A percentile compares a stretch with the other conserved stretches of the same genome.
These are phyloP conservation scores for Globisporangium barbulae DNA, from an alignment of 352 stramenopile species.

Conservation along the genomic window DNA sequence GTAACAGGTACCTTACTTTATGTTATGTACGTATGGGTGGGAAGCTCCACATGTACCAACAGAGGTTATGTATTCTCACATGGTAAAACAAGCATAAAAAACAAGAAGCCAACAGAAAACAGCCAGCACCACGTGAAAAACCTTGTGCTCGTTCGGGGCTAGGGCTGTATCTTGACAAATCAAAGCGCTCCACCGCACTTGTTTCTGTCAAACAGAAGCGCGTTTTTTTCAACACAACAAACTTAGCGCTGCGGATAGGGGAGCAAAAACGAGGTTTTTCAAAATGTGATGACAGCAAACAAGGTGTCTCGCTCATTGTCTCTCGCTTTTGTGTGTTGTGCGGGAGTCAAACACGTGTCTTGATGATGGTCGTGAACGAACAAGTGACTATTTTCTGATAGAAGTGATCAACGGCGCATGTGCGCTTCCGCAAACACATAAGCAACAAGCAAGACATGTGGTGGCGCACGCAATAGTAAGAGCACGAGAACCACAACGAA, in stretches of 20 bases:
- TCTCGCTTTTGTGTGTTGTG: not conserved
- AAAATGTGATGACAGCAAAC: not conserved
- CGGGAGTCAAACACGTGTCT: not conserved
- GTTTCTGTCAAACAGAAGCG: conserved; percentile 3
- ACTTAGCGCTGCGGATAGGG: conserved; percentile 2
- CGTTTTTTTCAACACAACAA: not conserved
- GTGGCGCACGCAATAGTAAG: not conserved
- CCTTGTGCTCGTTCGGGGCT: not conserved
- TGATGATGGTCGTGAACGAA: not conserved
- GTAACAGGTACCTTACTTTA: not conserved
- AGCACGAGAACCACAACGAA: not conserved
- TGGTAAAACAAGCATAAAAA: conserved; percentile 9
- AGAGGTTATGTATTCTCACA: not conserved
- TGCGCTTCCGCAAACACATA: not conserved
- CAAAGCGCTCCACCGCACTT: conserved; percentile 25
- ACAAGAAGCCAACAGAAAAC: conserved; percentile 14
- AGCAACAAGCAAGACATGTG: not conserved
- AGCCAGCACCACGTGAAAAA: conserved; percentile 7
- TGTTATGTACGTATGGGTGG: too few species aligned
- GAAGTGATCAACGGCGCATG: too few species aligned
- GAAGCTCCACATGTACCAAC: too few species aligned
- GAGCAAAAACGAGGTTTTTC: not conserved
- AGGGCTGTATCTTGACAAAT: conserved; percentile 23
- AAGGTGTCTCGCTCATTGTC: conserved; percentile 6
- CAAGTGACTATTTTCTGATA: too few species aligned